Conservation (phyloP, 2,329 filamentous ascomycete species). For the Cytospora leucostoma region DNA sequence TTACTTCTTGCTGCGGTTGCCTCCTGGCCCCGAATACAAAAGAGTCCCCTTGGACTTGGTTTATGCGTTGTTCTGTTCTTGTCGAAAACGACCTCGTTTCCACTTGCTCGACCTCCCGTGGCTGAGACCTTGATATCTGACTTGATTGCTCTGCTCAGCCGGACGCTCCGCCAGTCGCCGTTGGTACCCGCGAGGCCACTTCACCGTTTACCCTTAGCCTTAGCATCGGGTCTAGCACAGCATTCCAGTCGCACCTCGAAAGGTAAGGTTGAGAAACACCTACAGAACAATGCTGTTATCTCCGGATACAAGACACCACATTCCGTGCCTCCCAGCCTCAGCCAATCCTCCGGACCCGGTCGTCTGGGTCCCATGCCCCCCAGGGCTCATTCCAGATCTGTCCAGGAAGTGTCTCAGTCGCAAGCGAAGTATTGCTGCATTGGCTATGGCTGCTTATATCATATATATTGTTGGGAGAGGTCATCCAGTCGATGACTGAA, state of each 20-base stretch:
- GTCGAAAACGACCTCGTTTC: background rate
- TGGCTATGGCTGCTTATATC: background rate
- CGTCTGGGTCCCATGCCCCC: conserved; percentile 8
- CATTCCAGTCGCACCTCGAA: conserved; percentile 11
- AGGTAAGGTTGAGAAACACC: conserved; percentile 2
- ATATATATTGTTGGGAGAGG: conserved; percentile 4
- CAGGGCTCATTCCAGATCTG: conserved; percentile 9
- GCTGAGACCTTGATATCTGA: background rate
- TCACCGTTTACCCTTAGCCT: background rate
- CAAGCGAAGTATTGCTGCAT: background rate
- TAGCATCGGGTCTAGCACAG: conserved; percentile 14
- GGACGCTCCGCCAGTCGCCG: conserved; percentile 4
- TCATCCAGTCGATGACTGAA: background rate
- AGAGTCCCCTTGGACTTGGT: background rate
- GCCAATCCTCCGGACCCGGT: conserved; percentile 10
- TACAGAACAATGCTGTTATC: background rate
- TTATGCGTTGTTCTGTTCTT: background rate
- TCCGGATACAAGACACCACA: background rate
- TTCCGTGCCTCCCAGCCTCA: background rate
- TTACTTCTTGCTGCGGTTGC: background rate
- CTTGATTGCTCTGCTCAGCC: background rate
- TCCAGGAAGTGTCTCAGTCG: conserved; percentile 10
- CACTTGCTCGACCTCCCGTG: background rate
- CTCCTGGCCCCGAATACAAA: background rate
- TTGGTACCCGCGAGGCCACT: conserved; percentile 7